Evolutionary conservation across 345 rosid species (phyloP), one percentile per base, ranked within the genome.

Genomic region (Toxicodendron radicans): DNA sequence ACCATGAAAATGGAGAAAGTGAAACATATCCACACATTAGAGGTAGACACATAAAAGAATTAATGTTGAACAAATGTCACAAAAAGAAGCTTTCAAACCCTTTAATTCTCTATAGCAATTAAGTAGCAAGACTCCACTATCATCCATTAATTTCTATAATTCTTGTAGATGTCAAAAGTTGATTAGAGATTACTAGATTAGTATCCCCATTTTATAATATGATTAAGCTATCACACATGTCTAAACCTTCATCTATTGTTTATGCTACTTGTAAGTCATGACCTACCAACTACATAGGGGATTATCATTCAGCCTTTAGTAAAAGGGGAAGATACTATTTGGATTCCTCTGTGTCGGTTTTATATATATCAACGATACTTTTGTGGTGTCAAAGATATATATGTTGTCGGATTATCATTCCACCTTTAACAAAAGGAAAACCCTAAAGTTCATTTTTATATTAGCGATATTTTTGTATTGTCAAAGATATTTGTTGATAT

Each of bases 1-100:
- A 27, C 2, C 30, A 35, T n/a, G 18, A 18, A 65, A 17, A 16
- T 27, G 21, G 38, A 38, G 53, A 66, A 66, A 66, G 71, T 23
- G 24, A 10, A 23, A 20, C 35, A 14, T 3, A 27, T 49, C 16
- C 17, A 16, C 16, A 7, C 2, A n/a, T 32, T 13, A 69, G 20
- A 54, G 11, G 3, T 35, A 7, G 62, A 69, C 51, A 69, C 32
- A n/a, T 53, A 13, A 35, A 35, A 69, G 73, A 56, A 32, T 0
- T 32, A 69, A 27, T 1, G 32, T 69, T 69, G 51, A 57, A 70
- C 64, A 43, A 13, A 41, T 70, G 65, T 57, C 64, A 18, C 61
- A 41, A 33, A 54, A 69, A 69, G 49, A 69, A n/a, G 33, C 33
- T 21, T 35, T 35, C 20, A 33, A 9, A 5, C n/a, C 8, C 57